Base-by-base conservation (phyloP, 1,139 yeast genomes). In the Groenewaldozyma sp. region DNA sequence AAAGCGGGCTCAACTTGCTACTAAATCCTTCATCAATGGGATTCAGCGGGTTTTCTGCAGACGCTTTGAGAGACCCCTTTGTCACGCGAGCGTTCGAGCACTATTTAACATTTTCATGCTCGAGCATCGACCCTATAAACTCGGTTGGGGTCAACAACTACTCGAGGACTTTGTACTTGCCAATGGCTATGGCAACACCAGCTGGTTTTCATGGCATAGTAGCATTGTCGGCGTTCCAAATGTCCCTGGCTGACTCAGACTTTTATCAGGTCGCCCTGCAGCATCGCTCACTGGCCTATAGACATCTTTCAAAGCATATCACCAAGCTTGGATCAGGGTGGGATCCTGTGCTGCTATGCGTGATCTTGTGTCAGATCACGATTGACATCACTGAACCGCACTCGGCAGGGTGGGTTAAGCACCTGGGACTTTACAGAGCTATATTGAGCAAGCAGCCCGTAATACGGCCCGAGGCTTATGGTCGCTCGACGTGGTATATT, bases 301-400 rank as follows among this genome's bases (percentile, higher is more conserved):
- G 16, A 4, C 33, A 38, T 16, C 24, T 38, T 13, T 22, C 31
- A 4, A 20, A 24, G 5, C 11, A 20, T 17, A 26, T 35, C 4
- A 19, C 35, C 13, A 20, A 21, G 9, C 29, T 24, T 6, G 31
- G 22, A 7, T 29, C 9, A 2, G 31, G 19, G 22, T 38, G 37
- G 37, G 38, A 38, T 31, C 26, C 35, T 11, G 38, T 34, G 7
- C 24, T 38, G 11, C 14, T 38, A 22, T 35, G 37, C 4, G 20
- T 34, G 17, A 38, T 38, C 24, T 32, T 38, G n/a, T 37, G 40
- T 13, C 41, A 38, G 17, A 13, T 38, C 17, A 38, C 41, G 7
- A 24, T 35, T 3, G 41, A 38, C 27, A 28, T 34, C n/a, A n/a
- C 31, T 14, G 41, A 38, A 13, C 37, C 41, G 7, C 13, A 14